Conservation (phyloP, 202 grass and related monocot genomes). For the Setaria italica region DNA sequence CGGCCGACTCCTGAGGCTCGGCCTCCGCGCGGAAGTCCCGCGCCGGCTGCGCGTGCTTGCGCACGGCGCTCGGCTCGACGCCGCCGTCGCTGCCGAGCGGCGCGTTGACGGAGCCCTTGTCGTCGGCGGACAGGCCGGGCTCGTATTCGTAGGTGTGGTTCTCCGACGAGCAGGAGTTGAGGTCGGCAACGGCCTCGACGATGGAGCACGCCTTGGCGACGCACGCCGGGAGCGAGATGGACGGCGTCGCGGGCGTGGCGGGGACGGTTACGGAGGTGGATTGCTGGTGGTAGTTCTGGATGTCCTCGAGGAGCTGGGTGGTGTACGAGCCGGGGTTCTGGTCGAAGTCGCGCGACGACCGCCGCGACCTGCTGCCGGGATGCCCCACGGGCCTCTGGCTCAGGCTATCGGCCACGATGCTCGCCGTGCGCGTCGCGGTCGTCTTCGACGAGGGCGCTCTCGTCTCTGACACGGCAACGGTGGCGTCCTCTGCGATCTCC, state of each 20-base stretch:
- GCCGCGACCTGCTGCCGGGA: slow-evolving; percentile 54
- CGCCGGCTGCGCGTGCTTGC: slow-evolving; percentile 53
- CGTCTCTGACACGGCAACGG: slow-evolving; percentile 29
- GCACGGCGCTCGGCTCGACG: slow-evolving; percentile 60
- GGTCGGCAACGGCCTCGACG: slow-evolving; percentile 86
- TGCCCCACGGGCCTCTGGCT: slow-evolving; percentile 35
- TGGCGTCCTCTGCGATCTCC: slow-evolving; percentile 3
- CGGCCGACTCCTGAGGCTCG: slow-evolving; percentile 88
- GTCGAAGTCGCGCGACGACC: slow-evolving; percentile 79
- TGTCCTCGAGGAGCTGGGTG: slow-evolving; percentile 84
- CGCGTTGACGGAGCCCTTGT: slow-evolving; percentile 54
- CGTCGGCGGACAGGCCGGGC: slow-evolving; percentile 38
- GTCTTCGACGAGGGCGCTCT: slow-evolving; percentile 46
- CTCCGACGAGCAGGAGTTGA: slow-evolving; percentile 69
- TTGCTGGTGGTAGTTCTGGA: slow-evolving; percentile 78
- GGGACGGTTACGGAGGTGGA: slow-evolving; percentile 30
- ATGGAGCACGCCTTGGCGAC: slow-evolving; percentile 91
- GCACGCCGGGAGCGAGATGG: slow-evolving; percentile 75
- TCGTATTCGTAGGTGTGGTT: slow-evolving; percentile 36
- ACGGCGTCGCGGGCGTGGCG: slow-evolving; percentile 33
- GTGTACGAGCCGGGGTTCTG: slow-evolving; percentile 68
- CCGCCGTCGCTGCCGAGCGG: slow-evolving; percentile 41
- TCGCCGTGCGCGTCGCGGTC: slow-evolving; percentile 40
- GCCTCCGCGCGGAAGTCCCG: slow-evolving; percentile 62
- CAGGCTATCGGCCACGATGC: slow-evolving; percentile 48